Conservation (phyloP, 257 asterid species). For the Nemophila menziesii region DNA sequence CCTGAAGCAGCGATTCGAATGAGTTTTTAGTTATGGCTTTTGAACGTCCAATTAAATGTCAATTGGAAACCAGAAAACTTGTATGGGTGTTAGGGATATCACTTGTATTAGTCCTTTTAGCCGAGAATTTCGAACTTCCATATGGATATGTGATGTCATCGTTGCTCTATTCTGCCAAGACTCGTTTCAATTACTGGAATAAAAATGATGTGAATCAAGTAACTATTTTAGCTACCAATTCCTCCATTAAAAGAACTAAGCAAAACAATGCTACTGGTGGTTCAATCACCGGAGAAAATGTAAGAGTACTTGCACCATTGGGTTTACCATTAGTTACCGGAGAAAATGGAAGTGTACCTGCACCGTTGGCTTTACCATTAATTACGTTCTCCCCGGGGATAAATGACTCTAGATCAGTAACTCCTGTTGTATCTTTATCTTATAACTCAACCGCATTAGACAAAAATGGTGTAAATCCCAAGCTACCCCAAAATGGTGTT, state of each 20-base stretch:
- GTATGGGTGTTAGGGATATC: conserved; percentile 36
- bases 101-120: conserved; percentile 32
- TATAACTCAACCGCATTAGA: conserved; percentile 1
- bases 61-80: conserved; percentile 33
- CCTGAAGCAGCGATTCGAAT: neutral
- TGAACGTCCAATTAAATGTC: conserved; percentile 11
- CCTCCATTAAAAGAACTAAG: neutral
- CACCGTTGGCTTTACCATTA: neutral
- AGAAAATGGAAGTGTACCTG: neutral
- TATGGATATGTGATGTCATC: conserved; percentile 33
- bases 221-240: conserved; percentile 6
- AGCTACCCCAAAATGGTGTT: conserved; percentile 7
- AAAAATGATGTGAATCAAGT: neutral
- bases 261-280: neutral
- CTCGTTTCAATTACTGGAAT: conserved; percentile 9
- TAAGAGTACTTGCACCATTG: neutral
- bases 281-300: neutral
- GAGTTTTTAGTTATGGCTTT: conserved; percentile 20
- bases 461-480: conserved; percentile 4
- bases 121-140: conserved; percentile 54
- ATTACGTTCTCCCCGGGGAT: conserved; percentile 1
- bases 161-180: conserved; percentile 14
- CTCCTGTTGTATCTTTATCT: neutral
- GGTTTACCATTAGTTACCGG: neutral
- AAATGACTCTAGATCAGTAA: neutral